A percentile compares a stretch with the other conserved stretches of the same genome.
These are phyloP conservation scores for Tardiomyces depauwii DNA, from an alignment of 1,139 yeast genomes.

Conservation along the genomic window DNA sequence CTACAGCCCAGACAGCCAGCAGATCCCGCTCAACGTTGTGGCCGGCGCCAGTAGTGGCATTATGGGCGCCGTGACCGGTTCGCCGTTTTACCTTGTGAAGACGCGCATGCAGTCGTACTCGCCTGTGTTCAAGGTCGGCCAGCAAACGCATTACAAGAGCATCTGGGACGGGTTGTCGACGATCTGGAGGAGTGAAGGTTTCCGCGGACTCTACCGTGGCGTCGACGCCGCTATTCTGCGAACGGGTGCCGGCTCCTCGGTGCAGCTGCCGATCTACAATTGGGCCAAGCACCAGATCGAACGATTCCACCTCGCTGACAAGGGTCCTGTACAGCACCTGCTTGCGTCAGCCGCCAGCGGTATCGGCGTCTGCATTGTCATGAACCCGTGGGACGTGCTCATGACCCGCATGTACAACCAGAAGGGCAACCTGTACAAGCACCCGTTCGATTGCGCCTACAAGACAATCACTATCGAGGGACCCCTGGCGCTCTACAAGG, in stretches of 20 bases:
- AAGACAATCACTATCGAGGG: conserved; percentile 83
- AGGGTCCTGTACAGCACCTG: conserved; percentile 65
- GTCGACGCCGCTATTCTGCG: conserved; percentile 90
- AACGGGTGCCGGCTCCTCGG: conserved; percentile 94
- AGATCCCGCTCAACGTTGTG: conserved; percentile 49
- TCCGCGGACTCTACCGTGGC: conserved; percentile 75
- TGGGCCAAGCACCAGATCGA: conserved; percentile 53
- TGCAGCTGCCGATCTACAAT: conserved; percentile 88
- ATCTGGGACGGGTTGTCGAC: conserved; percentile 56
- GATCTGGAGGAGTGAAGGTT: conserved; percentile 57
- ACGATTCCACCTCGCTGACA: conserved; percentile 37
- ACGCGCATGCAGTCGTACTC: conserved; percentile 95
- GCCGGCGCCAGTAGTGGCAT: conserved; percentile 82
- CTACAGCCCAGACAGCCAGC: conserved; percentile 38
- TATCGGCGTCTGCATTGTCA: conserved; percentile 82
- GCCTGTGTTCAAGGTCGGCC: conserved; percentile 59
- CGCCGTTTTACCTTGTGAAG: conserved; percentile 84
- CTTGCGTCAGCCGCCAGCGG: conserved; percentile 74
- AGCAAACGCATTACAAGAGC: conserved; percentile 76
- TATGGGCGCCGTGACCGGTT: conserved; percentile 81
- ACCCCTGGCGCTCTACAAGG: conserved; percentile 79
- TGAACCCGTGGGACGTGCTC: conserved; percentile 97
- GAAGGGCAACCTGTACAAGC: conserved; percentile 74
- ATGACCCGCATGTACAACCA: conserved; percentile 92
- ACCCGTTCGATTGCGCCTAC: conserved; percentile 77